phyloP scores from a whole-genome alignment of 176 grass and related monocot species.

The Oryza officinalis region DNA sequence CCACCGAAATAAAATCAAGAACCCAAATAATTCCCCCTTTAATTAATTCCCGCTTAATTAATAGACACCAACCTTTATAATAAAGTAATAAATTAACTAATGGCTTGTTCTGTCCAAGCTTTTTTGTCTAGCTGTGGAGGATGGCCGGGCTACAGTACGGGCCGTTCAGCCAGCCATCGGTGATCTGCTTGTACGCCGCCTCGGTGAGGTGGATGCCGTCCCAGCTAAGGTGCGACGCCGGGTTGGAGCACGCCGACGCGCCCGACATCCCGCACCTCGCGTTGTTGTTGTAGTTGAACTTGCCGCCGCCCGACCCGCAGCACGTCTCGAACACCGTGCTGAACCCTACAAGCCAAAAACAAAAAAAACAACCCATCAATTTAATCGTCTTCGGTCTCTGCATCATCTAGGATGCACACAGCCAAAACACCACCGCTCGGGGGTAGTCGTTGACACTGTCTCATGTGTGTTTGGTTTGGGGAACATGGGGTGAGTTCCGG shows the following conservation, averaged over 20 bases:
- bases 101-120: not conserved
- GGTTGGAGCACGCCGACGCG: conserved; percentile 51
- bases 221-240: conserved; percentile 67
- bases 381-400: too few relatives aligned
- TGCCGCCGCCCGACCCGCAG: conserved; percentile 55
- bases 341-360: conserved; percentile 34
- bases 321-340: conserved; percentile 54
- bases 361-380: not conserved
- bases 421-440: too few relatives aligned
- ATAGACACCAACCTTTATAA: not conserved
- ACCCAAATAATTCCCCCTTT: not conserved
- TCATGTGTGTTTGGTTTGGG: not conserved
- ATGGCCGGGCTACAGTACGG: conserved; percentile 55
- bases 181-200: conserved; percentile 56
- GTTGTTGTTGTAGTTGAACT: conserved; percentile 63
- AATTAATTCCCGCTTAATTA: not conserved
- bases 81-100: not conserved
- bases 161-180: conserved; percentile 66
- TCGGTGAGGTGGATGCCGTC: conserved; percentile 85
- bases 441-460: not conserved
- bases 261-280: conserved; percentile 53
- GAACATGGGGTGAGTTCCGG: not conserved
- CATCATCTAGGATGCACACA: too few relatives aligned
- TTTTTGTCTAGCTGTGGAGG: conserved; percentile 17
- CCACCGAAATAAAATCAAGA: not conserved